Percentiles rank a stretch among this genome's conserved stretches.
Conservation (phyloP, 1,139 yeast genomes). For the Meyerozyma elateridarum region DNA sequence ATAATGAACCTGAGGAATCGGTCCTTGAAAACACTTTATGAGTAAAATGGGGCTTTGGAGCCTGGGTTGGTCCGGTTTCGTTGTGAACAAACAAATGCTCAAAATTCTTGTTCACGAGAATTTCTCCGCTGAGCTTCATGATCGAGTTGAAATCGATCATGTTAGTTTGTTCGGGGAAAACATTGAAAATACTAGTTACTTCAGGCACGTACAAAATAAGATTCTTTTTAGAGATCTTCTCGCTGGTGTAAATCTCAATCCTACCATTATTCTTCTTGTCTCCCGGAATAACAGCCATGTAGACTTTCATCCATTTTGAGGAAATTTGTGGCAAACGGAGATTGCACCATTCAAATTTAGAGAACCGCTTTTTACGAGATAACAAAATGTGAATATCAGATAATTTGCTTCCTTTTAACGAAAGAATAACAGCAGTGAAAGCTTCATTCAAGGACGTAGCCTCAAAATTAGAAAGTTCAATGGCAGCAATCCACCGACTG, state of each 20-base stretch:
- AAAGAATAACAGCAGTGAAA: conserved; percentile 51
- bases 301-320: conserved; percentile 51
- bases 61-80: conserved; percentile 4
- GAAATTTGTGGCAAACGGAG: conserved; percentile 52
- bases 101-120: conserved; percentile 39
- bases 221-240: conserved; percentile 38
- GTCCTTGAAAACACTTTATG: conserved; percentile 9
- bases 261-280: conserved; percentile 39
- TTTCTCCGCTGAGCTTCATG: conserved; percentile 48
- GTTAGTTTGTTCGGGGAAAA: conserved; percentile 51
- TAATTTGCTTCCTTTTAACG: conserved; percentile 49
- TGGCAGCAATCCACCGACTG: conserved; percentile 41
- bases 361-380: conserved; percentile 40
- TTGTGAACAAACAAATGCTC: conserved; percentile 23
- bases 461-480: conserved; percentile 47
- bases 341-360: conserved; percentile 53
- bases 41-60: conserved; percentile 5
- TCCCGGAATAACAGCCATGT: conserved; percentile 40
- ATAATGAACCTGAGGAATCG: conserved; percentile 10
- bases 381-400: conserved; percentile 51
- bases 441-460: conserved; percentile 49
- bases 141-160: conserved; percentile 52
- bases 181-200: conserved; percentile 40
- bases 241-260: conserved; percentile 45
- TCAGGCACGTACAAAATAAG: conserved; percentile 43